Percentiles rank a stretch among this genome's conserved stretches.
These are phyloP conservation scores for Pugionium dolabratum DNA, from an alignment of 345 rosid genomes.

Conservation along the genomic window DNA sequence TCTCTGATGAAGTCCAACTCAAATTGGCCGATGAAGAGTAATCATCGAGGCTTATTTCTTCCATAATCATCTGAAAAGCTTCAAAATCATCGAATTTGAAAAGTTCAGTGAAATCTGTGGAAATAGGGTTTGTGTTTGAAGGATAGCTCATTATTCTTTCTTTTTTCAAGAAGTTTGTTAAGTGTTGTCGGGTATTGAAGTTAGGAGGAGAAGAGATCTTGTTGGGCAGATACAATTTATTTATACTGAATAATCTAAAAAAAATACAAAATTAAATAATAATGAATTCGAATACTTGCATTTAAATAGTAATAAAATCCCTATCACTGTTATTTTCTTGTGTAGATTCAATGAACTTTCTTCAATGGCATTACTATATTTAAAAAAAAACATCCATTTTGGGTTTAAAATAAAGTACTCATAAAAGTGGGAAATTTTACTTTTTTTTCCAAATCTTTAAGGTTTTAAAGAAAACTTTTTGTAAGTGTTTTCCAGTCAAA, in stretches of 20 bases:
- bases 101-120: conserved; percentile 15
- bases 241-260: conserved; percentile 14
- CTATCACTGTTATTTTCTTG: conserved; percentile 26
- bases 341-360: conserved; percentile 33
- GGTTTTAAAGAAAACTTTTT: background rate
- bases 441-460: conserved; percentile 15
- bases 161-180: background rate
- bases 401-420: conserved; percentile 5
- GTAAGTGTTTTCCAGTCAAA: conserved; percentile 17
- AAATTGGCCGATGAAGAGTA: conserved; percentile 22
- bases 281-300: background rate
- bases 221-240: conserved; percentile 24
- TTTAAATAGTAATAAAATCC: conserved; percentile 12
- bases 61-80: conserved; percentile 29
- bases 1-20: conserved; percentile 39
- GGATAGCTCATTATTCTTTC: conserved; percentile 33
- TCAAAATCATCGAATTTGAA: conserved; percentile 29
- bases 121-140: conserved; percentile 41
- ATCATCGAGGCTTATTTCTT: conserved; percentile 29
- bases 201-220: conserved; percentile 30
- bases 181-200: conserved; percentile 15
- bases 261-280: background rate
- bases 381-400: conserved; percentile 18
- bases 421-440: conserved; percentile 27
- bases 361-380: conserved; percentile 12